Percentiles rank a stretch among this genome's conserved stretches.
phyloP scores from a whole-genome alignment of 495 filamentous ascomycete species.

The Hypoxylon fuscum region DNA sequence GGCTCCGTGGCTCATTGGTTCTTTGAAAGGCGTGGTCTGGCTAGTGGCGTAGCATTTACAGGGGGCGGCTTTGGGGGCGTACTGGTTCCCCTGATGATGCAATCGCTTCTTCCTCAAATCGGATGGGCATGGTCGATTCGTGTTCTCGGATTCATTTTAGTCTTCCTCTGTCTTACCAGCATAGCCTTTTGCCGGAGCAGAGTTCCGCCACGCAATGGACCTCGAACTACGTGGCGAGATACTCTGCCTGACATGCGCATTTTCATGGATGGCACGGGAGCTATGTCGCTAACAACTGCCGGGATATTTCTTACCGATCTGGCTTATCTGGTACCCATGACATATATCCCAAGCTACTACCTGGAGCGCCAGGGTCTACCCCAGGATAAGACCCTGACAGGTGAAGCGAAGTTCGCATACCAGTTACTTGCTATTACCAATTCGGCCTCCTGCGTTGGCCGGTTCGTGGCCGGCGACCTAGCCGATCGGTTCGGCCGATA shows the following conservation, averaged over 20 bases:
- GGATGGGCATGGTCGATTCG: background rate
- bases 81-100: no score
- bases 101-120: background rate
- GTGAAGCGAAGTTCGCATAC: background rate
- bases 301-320: background rate
- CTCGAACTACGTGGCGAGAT: slow-evolving; percentile 10
- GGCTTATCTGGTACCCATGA: background rate
- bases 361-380: background rate
- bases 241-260: slow-evolving; percentile 18
- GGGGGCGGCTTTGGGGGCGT: no score
- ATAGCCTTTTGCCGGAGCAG: background rate
- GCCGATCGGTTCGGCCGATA: background rate
- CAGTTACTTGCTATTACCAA: background rate
- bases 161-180: background rate
- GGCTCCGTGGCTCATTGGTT: no score
- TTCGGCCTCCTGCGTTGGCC: background rate
- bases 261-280: slow-evolving; percentile 14
- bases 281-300: slow-evolving; percentile 7
- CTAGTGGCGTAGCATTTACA: no score
- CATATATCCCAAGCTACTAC: background rate
- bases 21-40: no score
- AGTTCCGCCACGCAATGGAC: slow-evolving; percentile 16
- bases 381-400: background rate
- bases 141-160: background rate
- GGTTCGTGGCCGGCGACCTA: background rate